These are phyloP conservation scores for Gaultheria prostrata DNA, from an alignment of 148 eudicot genomes.

Conservation along the genomic window DNA sequence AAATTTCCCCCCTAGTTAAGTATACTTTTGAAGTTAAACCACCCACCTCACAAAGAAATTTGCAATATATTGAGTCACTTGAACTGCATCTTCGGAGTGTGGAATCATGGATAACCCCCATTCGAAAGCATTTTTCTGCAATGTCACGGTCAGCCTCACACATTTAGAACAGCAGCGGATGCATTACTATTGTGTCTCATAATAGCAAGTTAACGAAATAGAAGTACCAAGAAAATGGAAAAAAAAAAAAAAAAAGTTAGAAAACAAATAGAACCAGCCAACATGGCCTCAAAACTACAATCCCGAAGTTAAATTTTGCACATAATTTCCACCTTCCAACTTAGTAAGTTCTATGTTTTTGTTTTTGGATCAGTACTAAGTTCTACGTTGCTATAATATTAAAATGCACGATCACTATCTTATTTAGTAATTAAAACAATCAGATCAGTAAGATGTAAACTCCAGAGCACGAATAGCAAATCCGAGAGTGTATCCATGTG, in stretches of 20 bases:
- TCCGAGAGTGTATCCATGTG: neutral
- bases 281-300: neutral
- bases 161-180: neutral
- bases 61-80: conserved; percentile 87
- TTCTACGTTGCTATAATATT: neutral
- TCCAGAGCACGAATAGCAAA: neutral
- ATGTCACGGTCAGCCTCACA: neutral
- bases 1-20: neutral
- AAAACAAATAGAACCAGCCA: neutral
- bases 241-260: neutral
- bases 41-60: conserved; percentile 72
- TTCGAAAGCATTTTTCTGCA: conserved; percentile 98
- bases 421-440: neutral
- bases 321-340: neutral
- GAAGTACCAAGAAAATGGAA: neutral
- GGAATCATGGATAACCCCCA: conserved; percentile 85
- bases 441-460: neutral
- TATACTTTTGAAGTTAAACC: conserved; percentile 6
- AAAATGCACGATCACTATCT: neutral
- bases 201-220: neutral
- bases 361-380: neutral
- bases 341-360: neutral
- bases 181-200: neutral
- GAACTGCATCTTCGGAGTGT: conserved; percentile 93
- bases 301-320: neutral